phyloP scores from a whole-genome alignment of 805 yeast genomes.

The Jamesozyma hellenica region DNA sequence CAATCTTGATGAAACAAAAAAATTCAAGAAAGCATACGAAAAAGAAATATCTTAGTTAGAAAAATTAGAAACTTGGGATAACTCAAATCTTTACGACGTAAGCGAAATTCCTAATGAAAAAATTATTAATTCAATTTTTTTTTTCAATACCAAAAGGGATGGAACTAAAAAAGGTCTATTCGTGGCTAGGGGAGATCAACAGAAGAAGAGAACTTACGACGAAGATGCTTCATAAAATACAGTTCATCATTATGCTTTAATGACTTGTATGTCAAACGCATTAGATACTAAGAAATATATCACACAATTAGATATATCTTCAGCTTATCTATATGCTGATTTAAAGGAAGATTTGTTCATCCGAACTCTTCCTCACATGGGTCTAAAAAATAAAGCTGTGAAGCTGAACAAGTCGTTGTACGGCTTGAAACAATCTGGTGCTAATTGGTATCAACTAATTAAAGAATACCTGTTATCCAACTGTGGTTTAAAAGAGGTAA shows the following conservation, averaged over 20 bases:
- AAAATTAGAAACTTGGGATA: constrained; percentile 9
- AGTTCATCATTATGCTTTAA: constrained; percentile 9
- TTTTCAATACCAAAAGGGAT: constrained; percentile 9
- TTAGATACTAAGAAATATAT: constrained; percentile 2
- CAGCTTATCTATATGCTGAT: constrained; percentile 5
- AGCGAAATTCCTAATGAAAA: not conserved
- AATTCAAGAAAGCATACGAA: constrained; percentile 5
- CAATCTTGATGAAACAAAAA: constrained; percentile 1
- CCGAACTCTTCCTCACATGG: constrained; percentile 5
- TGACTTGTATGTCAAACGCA: constrained; percentile 6
- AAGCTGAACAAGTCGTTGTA: constrained; percentile 4
- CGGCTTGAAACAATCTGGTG: constrained; percentile 6
- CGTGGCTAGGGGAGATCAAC: constrained; percentile 11
- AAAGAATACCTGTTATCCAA: not conserved
- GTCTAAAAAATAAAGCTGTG: constrained; percentile 4
- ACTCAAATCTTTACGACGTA: not conserved
- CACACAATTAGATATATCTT: constrained; percentile 6
- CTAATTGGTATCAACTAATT: constrained; percentile 4
- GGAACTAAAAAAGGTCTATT: constrained; percentile 9
- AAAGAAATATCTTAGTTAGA: constrained; percentile 9
- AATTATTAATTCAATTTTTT: constrained; percentile 8
- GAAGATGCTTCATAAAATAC: constrained; percentile 5
- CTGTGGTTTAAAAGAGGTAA: constrained; percentile 4
- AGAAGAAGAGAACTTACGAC: constrained; percentile 6
- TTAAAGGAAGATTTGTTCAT: constrained; percentile 5